Percentiles rank a stretch among this genome's conserved stretches.
Conservation (phyloP, 108 stramenopile genomes). For the Conticribra weissflogii region DNA sequence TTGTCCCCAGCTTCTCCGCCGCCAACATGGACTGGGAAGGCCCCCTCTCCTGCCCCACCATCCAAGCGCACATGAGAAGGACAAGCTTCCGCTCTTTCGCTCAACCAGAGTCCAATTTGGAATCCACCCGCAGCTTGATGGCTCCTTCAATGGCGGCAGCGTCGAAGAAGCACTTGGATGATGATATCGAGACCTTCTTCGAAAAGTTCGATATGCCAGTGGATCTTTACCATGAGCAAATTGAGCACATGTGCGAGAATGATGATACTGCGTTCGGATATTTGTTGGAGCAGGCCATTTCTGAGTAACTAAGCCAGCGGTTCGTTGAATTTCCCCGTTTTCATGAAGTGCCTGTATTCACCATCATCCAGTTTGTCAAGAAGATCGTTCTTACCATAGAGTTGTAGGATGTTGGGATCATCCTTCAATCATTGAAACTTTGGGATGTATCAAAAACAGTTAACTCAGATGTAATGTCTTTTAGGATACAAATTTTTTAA, state of each 20-base stretch:
- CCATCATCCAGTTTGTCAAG: too few species aligned
- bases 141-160: too few species aligned
- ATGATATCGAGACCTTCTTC: slow-evolving; percentile 50
- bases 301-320: slow-evolving; percentile 26
- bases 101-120: too few species aligned
- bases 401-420: too few species aligned
- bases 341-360: too few species aligned
- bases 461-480: too few species aligned
- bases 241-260: slow-evolving; percentile 48
- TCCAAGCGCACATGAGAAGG: slow-evolving; percentile 5
- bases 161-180: slow-evolving; percentile 12
- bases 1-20: slow-evolving; percentile 29
- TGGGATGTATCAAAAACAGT: too few species aligned
- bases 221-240: slow-evolving; percentile 42
- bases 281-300: slow-evolving; percentile 48
- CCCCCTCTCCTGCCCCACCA: slow-evolving; percentile 21
- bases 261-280: slow-evolving; percentile 52
- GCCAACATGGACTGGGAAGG: slow-evolving; percentile 45
- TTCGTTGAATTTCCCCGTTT: too few species aligned
- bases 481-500: too few species aligned
- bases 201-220: slow-evolving; percentile 34
- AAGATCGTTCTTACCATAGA: too few species aligned
- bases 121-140: not conserved
- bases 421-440: too few species aligned
- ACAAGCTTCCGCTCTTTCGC: slow-evolving; percentile 12